Percentiles rank a stretch among this genome's conserved stretches.
phyloP scores from a whole-genome alignment of 129 eudicot genomes.

The Flaveria sonorensis region DNA sequence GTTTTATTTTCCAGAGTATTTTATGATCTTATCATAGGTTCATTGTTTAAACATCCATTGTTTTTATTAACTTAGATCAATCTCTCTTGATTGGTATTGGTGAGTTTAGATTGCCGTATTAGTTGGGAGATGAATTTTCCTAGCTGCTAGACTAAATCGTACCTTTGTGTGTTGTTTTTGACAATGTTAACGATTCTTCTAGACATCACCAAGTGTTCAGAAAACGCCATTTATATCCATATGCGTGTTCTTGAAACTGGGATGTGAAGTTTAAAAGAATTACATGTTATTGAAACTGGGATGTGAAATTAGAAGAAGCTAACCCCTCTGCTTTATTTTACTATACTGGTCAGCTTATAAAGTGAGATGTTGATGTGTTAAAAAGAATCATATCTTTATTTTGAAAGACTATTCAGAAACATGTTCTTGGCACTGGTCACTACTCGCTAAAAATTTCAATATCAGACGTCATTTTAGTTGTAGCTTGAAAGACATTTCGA shows the following conservation, averaged over 20 bases:
- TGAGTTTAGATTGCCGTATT: background rate
- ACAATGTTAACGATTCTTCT: too few relatives aligned
- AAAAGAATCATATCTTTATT: background rate
- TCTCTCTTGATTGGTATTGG: background rate
- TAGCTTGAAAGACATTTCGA: background rate
- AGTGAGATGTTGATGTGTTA: background rate
- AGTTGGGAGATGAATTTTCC: background rate
- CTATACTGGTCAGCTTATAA: background rate
- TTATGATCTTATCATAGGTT: conserved; percentile 3
- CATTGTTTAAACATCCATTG: background rate
- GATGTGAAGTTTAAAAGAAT: too few relatives aligned
- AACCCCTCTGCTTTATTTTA: background rate
- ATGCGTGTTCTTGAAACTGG: too few relatives aligned
- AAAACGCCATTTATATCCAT: too few relatives aligned
- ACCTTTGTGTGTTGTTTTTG: background rate
- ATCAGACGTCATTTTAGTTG: background rate
- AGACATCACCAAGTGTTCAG: too few relatives aligned
- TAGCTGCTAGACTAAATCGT: background rate
- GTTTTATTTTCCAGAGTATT: background rate
- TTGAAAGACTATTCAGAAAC: background rate
- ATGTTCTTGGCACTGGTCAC: conserved; percentile 5
- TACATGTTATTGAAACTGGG: background rate
- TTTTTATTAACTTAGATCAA: background rate
- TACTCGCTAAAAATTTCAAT: background rate
- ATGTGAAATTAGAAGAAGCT: background rate